A percentile compares a stretch with the other conserved stretches of the same genome.
These are phyloP conservation scores for Polyporus tsugae DNA, from an alignment of 1,284 basidiomycete genomes.

Conservation along the genomic window DNA sequence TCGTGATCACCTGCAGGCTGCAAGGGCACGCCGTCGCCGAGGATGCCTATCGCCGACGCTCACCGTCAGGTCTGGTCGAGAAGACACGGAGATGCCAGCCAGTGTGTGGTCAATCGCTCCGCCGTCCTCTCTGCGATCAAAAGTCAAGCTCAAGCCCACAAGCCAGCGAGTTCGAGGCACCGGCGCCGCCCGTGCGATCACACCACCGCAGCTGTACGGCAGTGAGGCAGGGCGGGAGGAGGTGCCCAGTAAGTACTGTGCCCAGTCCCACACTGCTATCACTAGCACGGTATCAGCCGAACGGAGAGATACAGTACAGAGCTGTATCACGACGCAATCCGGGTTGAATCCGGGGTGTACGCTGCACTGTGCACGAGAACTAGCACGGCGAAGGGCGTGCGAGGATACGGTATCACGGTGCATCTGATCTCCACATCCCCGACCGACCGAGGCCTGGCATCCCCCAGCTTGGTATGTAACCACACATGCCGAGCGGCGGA, in stretches of 20 bases:
- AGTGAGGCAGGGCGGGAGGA: not conserved
- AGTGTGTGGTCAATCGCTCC: not conserved
- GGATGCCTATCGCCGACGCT: not conserved
- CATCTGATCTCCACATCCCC: not conserved
- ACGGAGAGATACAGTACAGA: not conserved
- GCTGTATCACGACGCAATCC: not conserved
- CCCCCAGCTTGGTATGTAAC: not conserved
- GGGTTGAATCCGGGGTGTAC: not conserved
- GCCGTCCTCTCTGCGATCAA: not conserved
- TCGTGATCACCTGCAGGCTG: not conserved
- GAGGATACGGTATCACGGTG: not conserved
- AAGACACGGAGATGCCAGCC: slow-evolving; percentile 1
- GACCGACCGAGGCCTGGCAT: not conserved
- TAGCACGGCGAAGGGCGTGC: not conserved
- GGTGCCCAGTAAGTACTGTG: not conserved
- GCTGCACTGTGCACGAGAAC: not conserved
- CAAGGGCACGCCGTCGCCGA: not conserved
- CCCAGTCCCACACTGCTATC: not conserved
- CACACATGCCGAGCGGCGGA: slow-evolving; percentile 1
- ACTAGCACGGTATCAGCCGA: not conserved
- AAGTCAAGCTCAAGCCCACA: not conserved
- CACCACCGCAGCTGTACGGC: not conserved
- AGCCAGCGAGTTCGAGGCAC: not conserved
- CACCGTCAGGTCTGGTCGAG: not conserved
- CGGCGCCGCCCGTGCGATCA: not conserved